These are phyloP conservation scores for Zea luxurians DNA, from an alignment of 176 grass and related monocot species.

Conservation along the genomic window DNA sequence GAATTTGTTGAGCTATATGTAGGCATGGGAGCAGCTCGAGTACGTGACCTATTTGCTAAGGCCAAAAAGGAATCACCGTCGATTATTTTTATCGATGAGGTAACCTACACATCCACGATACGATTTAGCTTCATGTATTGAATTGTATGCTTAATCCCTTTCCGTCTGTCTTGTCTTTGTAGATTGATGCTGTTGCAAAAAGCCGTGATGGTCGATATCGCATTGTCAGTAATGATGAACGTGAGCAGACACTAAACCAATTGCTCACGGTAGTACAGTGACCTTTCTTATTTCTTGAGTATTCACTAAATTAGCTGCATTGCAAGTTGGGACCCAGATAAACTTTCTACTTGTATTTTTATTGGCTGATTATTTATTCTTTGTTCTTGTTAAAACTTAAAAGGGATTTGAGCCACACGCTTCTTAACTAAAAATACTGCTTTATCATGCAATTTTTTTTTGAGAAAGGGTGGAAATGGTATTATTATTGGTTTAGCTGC, in stretches of 20 bases:
- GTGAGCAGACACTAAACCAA: constrained; percentile 98
- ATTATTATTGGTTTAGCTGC: constrained; percentile 28
- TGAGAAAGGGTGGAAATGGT: background rate
- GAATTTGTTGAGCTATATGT: constrained; percentile 99
- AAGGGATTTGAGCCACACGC: background rate
- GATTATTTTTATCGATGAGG: constrained; percentile 99
- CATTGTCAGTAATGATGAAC: constrained; percentile 95
- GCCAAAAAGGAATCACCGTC: constrained; percentile 94
- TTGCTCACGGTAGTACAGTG: constrained; percentile 76
- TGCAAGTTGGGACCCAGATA: constrained; percentile 9
- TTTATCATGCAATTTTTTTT: background rate
- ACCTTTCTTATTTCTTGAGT: constrained; percentile 14
- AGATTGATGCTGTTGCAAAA: constrained; percentile 99
- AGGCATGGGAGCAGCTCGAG: constrained; percentile 97
- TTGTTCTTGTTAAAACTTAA: background rate
- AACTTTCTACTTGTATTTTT: background rate
- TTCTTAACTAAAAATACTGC: background rate
- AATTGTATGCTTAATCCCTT: constrained; percentile 27
- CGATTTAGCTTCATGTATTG: constrained; percentile 28
- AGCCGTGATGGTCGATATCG: constrained; percentile 92
- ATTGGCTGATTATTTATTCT: constrained; percentile 2
- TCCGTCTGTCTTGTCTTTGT: constrained; percentile 16
- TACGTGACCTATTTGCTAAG: constrained; percentile 94
- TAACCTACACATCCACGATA: constrained; percentile 30
- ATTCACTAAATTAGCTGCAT: constrained; percentile 18